Base-by-base conservation (phyloP, 768 basidiomycete species). In the Trametes meyenii region DNA sequence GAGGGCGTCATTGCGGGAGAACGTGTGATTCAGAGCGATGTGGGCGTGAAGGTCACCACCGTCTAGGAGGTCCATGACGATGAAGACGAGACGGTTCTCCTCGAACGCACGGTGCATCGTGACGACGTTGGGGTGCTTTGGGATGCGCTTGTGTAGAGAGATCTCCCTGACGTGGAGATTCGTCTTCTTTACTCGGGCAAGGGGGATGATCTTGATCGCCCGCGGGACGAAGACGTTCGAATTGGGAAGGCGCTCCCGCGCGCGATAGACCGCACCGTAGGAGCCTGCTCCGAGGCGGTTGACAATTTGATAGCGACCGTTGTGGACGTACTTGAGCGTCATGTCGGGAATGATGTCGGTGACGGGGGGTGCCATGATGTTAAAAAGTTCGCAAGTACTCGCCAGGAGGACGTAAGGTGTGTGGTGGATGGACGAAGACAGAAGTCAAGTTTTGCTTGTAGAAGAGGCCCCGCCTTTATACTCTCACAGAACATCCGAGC, bases 181-280 rank as follows among this genome's bases (percentile, higher is more conserved):
- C 10, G 63, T 55, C 16, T 33, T 56, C 16, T 7, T 21, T 5
- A 6, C 21, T 21, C 44, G 23, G 36, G 49, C 63, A 10, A 26
- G 19, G 13, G 63, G 62, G 11, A 67, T 38, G 50, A 71, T 54
- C 57, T 70, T 72, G 61, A 71, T 58, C 13, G 69, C 68, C 38
- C 58, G 39, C 23, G 56, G 16, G 11, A 45, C 51, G 42, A 48
- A 39, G 10, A 17, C 29, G 16, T 52, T 17, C 6, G 48, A 13
- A 11, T 39, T 14, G 36, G 55, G 61, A 29, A 52, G 23, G 16
- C 63, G 55, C 43, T 90, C 89, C 55, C 89, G 79, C 17, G 92
- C 95, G 54, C 89, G 87, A 73, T 96, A 97, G 8, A 98, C 95
- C 64, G 94, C 86, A 50, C 96, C 96, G 72, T 95, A 98, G 21